Base-by-base conservation (phyloP, 2,329 filamentous ascomycete species). In the Microcera coccophila region DNA sequence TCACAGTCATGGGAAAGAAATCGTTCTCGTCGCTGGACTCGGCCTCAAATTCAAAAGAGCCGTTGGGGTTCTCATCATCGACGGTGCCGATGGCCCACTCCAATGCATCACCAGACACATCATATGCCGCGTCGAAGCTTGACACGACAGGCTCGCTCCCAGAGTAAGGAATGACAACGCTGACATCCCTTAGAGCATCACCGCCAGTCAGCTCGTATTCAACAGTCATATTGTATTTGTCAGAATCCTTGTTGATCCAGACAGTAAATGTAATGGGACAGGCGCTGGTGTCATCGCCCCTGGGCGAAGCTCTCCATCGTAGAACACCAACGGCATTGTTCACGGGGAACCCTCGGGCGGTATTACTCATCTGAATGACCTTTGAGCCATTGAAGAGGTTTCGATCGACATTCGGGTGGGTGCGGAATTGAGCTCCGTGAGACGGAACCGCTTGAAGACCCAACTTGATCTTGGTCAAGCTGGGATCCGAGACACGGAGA, bases 1-100 rank as follows among this genome's bases (percentile, higher is more conserved):
- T 79, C 47, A 97, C 83, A 41, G 80, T 85, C 90, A 98, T 97
- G 1, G 93, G 93, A 82, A 98, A 98, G 73, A 97, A 97, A 58
- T 96, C 90, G 43, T 88, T 84, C 63, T 97, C 93, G 54, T 90
- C 87, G 42, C 82, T 80, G 10, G 87, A 87, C 64, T 87, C 82
- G 1, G 90, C 89, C 68, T 97, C 93, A 54, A 98, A 97, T 65
- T 98, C 93, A 60, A 98, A 97, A 36, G 87, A 85, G 15, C 93
- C 93, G 31, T 75, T 90, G 15, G 83, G 71, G 63, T 93, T 95
- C 44, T 84, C 84, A 38, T 89, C 84, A 59, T 90, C 86, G 31
- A 97, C 83, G 4, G 81, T 79, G 48, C 93, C 91, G 57, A 98
- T 87, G 32, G 84, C 86, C 93, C 93, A 98, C 64, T 97, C 91